A percentile compares a stretch with the other conserved stretches of the same genome.
phyloP scores from a whole-genome alignment of 495 filamentous ascomycete species.

The Aspergillus ellipticus region DNA sequence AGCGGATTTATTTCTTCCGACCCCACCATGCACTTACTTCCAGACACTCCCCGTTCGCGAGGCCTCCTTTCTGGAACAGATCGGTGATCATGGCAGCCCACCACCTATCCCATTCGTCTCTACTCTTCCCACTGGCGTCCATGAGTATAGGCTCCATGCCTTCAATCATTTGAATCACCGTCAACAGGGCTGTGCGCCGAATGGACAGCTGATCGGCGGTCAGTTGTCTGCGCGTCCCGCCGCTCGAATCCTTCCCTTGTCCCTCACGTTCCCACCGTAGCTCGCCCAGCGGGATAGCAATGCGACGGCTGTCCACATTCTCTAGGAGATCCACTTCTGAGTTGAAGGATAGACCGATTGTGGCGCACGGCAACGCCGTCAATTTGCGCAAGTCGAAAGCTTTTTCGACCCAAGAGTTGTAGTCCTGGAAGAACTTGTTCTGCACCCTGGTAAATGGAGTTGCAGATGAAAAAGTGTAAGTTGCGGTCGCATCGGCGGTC shows the following conservation, averaged over 20 bases:
- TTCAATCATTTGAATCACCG: conserved; percentile 84
- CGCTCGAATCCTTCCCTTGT: conserved; percentile 34
- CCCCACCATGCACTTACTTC: conserved; percentile 97
- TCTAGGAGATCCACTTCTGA: conserved; percentile 71
- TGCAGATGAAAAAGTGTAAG: conserved; percentile 77
- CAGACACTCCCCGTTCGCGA: conserved; percentile 81
- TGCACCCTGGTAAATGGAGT: conserved; percentile 74
- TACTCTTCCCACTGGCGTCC: conserved; percentile 77
- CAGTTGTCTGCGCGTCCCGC: conserved; percentile 46
- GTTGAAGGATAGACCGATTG: conserved; percentile 71
- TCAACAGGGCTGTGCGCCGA: conserved; percentile 72
- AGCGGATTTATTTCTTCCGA: conserved; percentile 51
- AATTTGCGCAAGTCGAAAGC: conserved; percentile 70
- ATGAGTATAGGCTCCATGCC: conserved; percentile 78
- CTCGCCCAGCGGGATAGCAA: conserved; percentile 83
- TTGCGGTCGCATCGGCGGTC: conserved; percentile 61
- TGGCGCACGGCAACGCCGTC: conserved; percentile 73
- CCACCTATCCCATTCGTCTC: conserved; percentile 92
- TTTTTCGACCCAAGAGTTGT: conserved; percentile 77
- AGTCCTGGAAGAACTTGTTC: conserved; percentile 78
- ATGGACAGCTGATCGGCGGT: conserved; percentile 71
- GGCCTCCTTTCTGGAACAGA: conserved; percentile 72
- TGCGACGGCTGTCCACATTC: conserved; percentile 65
- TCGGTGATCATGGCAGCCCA: conserved; percentile 81
- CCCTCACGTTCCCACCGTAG: conserved; percentile 81